Conservation (phyloP, 1,139 yeast genomes). For the Yamadazyma songkhlaensis region DNA sequence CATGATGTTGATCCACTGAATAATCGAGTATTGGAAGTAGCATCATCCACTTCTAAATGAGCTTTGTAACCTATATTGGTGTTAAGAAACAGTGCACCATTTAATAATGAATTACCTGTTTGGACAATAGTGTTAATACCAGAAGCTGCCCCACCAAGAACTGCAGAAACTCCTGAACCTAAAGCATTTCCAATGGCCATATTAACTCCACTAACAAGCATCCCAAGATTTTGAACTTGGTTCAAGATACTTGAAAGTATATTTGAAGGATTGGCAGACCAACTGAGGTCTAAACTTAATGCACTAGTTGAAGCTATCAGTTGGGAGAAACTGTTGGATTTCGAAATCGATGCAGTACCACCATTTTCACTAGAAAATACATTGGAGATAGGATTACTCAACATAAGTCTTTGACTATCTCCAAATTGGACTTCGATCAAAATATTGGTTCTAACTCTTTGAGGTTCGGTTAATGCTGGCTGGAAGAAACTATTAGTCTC, state of each 20-base stretch:
- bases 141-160: not conserved
- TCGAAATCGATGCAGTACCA: slow-evolving; percentile 2
- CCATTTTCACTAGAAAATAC: slow-evolving; percentile 1
- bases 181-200: slow-evolving; percentile 3
- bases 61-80: slow-evolving; percentile 6
- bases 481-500: slow-evolving; percentile 6
- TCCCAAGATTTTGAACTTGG: slow-evolving; percentile 1
- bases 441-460: not conserved
- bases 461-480: slow-evolving; percentile 1
- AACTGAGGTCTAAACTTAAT: not conserved
- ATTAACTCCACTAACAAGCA: slow-evolving; percentile 4
- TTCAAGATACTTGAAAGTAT: not conserved
- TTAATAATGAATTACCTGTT: not conserved
- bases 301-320: not conserved
- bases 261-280: not conserved
- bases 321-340: slow-evolving; percentile 4
- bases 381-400: slow-evolving; percentile 5
- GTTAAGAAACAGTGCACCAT: not conserved
- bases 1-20: slow-evolving; percentile 14
- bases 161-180: slow-evolving; percentile 1
- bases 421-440: slow-evolving; percentile 6
- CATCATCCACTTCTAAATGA: slow-evolving; percentile 5
- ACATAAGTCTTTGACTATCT: not conserved
- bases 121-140: not conserved
- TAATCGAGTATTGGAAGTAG: slow-evolving; percentile 8